Evolutionary conservation across 305 asterid species (phyloP), one percentile per base, ranked within the genome.

Genomic region (Solanum hybrid): DNA sequence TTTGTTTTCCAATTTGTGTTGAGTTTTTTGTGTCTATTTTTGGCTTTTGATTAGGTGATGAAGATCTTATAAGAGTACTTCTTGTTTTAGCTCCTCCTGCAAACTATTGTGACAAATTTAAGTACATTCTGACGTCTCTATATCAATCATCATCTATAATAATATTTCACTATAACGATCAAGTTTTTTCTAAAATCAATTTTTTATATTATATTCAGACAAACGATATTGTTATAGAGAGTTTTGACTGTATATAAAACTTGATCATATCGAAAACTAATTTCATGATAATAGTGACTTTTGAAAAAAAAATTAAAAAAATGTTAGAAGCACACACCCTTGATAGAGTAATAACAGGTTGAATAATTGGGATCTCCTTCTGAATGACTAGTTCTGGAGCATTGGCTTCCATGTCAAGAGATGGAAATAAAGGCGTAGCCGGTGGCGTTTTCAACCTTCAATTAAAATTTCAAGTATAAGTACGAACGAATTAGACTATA

Each of bases 381-480:
- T 92, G 97, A 71, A 90, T 32, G 69, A 94, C 89, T 32, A 95
- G 77, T 66, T 94, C 95, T 76, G 91, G 94, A 12, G 92, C 93
- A 56, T 89, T 91, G 78, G 95, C 85, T 91, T 96, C 98, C 97
- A 95, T 94, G 86, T 96, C 98, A 42, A 96, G 98, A n/a, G 98
- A 96, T 6, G 96, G 97, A 91, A 96, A 96, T 56, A 95, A 91
- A 85, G 98, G 98, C 34, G 98, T 96, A 0, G 98, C 98, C 0
- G 98, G 98, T 0, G 98, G 98, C 15, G 98, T 95, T 91, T 96
- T 96, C 32, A 96, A 89, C 98, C 98, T 96, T 89, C 19, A 10
- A 42, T 51, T 32, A 12, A 22, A 60, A 3, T 27, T 87, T 27
- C 19, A 40, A 87, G 71, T 3, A 13, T 27, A 0, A 71, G 45